Evolutionary conservation across 2,329 filamentous ascomycete genomes (phyloP), one percentile per base, ranked within the genome.

Genomic region (Fusarium domesticum): DNA sequence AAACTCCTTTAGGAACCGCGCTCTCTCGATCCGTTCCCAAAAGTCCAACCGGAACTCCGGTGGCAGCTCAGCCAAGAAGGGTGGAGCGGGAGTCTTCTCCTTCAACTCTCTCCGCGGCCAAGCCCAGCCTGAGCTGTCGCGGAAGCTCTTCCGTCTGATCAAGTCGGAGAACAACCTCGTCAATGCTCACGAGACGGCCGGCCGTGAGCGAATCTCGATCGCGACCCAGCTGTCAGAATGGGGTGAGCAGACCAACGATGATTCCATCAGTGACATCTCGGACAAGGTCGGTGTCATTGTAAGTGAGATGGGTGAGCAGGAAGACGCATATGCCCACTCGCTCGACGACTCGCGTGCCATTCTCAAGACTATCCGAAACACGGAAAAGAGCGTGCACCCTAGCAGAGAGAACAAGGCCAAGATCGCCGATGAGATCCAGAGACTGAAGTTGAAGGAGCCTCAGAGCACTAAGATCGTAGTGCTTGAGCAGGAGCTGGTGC

Each of bases 221-320:
- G 93, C 91, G 14, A 83, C 84, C 10, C 92, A 97, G 72, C 81
- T 98, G 35, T 95, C 89, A 6, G 91, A 97, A 57, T 98, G 93
- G 93, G 93, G 93, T 45, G 91, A 97, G 71, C 81, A 87, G 48
- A 96, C 91, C 2, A 80, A 82, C 41, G 93, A 98, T 62, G 89
- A 95, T 50, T 82, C 84, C 39, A 77, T 97, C 60, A 89, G 83
- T 40, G 93, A 97, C 64, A 80, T 98, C 57, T 90, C 87, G 47
- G 93, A 97, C 77, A 98, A 98, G 77, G 77, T 98, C 40, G 93
- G 90, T 39, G 92, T 97, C 31, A 74, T 98, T 59, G 75, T 98
- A 48, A 86, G 87, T 17, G 93, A 97, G 74, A 82, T 98, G 49
- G 93, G 90, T 40, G 90, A 96, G 70, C 90, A 95, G 69, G 93